Evolutionary conservation across 345 rosid species (phyloP).

Genomic region (Boechera stricta): DNA sequence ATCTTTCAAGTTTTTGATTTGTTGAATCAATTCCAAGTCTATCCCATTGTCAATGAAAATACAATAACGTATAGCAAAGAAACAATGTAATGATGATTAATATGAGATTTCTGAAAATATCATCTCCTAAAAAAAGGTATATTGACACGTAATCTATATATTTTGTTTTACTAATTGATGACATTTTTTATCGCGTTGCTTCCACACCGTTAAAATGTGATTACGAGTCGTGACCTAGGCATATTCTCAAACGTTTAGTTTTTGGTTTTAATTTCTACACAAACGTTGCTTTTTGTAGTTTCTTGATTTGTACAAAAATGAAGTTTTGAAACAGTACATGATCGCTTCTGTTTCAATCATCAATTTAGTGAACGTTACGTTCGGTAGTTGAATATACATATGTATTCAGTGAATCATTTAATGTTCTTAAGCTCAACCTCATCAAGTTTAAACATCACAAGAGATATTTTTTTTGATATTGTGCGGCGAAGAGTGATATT

Average conservation of each 20-base stretch:
- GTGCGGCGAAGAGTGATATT: slow-evolving; percentile 3
- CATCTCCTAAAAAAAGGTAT: not conserved
- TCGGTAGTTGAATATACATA: not conserved
- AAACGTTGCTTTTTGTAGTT: not conserved
- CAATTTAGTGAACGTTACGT: not conserved
- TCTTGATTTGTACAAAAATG: not conserved
- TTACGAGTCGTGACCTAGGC: not conserved
- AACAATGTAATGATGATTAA: not conserved
- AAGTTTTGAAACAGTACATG: not conserved
- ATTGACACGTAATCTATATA: not conserved
- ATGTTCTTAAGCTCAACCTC: slow-evolving; percentile 15
- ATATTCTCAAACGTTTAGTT: not conserved
- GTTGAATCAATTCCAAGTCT: slow-evolving; percentile 19
- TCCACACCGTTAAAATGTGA: not conserved
- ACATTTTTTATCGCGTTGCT: not conserved
- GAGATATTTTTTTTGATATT: not conserved
- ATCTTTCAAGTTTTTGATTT: slow-evolving; percentile 9
- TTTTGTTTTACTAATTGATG: not conserved
- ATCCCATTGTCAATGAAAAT: slow-evolving; percentile 12
- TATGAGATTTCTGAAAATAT: not conserved
- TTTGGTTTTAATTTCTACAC: not conserved
- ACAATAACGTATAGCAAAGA: not conserved
- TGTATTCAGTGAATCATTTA: slow-evolving; percentile 13
- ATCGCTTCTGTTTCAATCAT: slow-evolving; percentile 13
- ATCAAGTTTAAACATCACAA: not conserved